Percentiles rank a stretch among this genome's conserved stretches.
These are phyloP conservation scores for Suillus tomentosus DNA, from an alignment of 768 basidiomycete genomes.

Conservation along the genomic window DNA sequence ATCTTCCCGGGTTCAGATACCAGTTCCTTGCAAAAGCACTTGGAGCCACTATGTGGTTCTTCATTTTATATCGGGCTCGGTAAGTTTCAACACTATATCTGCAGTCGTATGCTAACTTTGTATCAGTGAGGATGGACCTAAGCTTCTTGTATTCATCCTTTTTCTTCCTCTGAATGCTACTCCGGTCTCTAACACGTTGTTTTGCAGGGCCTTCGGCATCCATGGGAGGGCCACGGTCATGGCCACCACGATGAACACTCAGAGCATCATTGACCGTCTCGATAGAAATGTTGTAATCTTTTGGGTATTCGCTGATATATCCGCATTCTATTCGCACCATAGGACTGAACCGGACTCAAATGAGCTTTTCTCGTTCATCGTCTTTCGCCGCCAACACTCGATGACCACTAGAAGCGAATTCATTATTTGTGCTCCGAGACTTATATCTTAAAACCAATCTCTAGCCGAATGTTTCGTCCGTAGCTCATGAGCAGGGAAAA, in stretches of 20 bases:
- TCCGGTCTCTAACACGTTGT: slow-evolving; percentile 5
- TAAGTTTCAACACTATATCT: slow-evolving; percentile 41
- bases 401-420: background rate
- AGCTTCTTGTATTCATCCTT: slow-evolving; percentile 56
- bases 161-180: slow-evolving; percentile 2
- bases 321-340: background rate
- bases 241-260: slow-evolving; percentile 40
- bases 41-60: slow-evolving; percentile 98
- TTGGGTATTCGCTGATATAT: background rate
- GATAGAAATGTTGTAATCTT: slow-evolving; percentile 18
- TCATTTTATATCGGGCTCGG: slow-evolving; percentile 95
- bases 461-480: background rate
- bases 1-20: slow-evolving; percentile 77
- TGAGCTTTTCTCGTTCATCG: background rate
- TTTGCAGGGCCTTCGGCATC: slow-evolving; percentile 57
- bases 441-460: background rate
- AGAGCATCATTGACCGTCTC: slow-evolving; percentile 39
- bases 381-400: background rate
- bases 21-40: slow-evolving; percentile 81
- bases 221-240: slow-evolving; percentile 65
- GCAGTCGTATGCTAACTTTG: slow-evolving; percentile 8
- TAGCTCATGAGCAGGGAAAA: background rate
- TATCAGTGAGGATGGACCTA: slow-evolving; percentile 72
- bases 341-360: background rate
- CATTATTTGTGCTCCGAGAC: background rate